Conservation (phyloP, 2,329 filamentous ascomycete genomes). For the Fusarium papillatum region DNA sequence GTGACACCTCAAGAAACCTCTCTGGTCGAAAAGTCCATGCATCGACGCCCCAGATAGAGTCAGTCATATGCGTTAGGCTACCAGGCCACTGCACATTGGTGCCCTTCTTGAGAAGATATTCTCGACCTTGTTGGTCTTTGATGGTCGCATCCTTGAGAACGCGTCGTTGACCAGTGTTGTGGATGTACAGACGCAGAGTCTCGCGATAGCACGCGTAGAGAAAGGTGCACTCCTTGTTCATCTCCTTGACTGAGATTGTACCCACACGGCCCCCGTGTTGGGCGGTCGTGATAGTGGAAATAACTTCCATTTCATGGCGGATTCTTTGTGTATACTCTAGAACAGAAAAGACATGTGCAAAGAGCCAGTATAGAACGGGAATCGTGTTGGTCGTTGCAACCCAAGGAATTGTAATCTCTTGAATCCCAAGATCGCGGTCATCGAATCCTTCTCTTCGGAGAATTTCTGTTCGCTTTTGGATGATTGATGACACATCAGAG, state of each 20-base stretch:
- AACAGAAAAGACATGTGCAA: slow-evolving; percentile 11
- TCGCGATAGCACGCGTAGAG: slow-evolving; percentile 17
- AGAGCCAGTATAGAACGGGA: slow-evolving; percentile 19
- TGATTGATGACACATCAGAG: slow-evolving; percentile 8
- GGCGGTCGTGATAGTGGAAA: neutral
- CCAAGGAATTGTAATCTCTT: slow-evolving; percentile 13
- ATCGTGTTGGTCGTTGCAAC: slow-evolving; percentile 18
- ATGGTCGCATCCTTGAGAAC: slow-evolving; percentile 9
- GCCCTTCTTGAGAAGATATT: slow-evolving; percentile 20
- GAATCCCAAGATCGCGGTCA: neutral
- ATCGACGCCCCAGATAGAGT: slow-evolving; percentile 11
- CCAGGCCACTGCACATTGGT: slow-evolving; percentile 15
- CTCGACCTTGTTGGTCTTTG: neutral
- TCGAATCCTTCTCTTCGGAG: slow-evolving; percentile 2
- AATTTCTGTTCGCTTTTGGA: neutral
- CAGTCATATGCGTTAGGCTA: slow-evolving; percentile 2
- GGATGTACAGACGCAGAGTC: slow-evolving; percentile 1
- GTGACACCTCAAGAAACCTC: slow-evolving; percentile 1
- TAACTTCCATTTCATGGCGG: slow-evolving; percentile 8
- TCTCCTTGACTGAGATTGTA: neutral
- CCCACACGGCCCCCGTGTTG: neutral
- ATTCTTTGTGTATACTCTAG: neutral
- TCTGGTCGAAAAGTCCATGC: neutral
- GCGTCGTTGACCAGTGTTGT: slow-evolving; percentile 4
- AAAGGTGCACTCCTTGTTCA: slow-evolving; percentile 7